phyloP scores from a whole-genome alignment of 2,329 filamentous ascomycete species.

The Fusarium sp. region DNA sequence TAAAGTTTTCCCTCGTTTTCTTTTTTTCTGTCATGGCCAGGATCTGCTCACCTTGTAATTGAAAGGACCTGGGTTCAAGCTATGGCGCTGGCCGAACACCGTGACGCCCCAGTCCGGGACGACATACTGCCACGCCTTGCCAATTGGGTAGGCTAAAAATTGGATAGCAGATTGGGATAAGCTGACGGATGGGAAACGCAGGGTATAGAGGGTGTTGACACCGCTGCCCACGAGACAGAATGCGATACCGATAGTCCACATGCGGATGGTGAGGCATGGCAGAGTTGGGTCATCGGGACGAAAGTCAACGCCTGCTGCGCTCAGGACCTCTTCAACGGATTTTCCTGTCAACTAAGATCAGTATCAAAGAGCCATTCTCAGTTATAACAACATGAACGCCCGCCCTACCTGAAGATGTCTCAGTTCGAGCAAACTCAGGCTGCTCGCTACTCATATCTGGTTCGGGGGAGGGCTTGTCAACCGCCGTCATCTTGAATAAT shows the following conservation, averaged over 20 bases:
- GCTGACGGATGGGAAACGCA: slow-evolving; percentile 51
- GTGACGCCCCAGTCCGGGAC: slow-evolving; percentile 49
- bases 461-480: background rate
- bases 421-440: slow-evolving; percentile 7
- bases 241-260: slow-evolving; percentile 54
- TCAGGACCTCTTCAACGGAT: slow-evolving; percentile 43
- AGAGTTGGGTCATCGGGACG: slow-evolving; percentile 44
- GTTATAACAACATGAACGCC: background rate
- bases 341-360: slow-evolving; percentile 1
- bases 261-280: slow-evolving; percentile 53
- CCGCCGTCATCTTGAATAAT: background rate
- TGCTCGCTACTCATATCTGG: background rate
- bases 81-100: slow-evolving; percentile 40
- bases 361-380: background rate
- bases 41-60: slow-evolving; percentile 46
- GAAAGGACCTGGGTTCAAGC: slow-evolving; percentile 56
- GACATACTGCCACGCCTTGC: slow-evolving; percentile 52
- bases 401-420: slow-evolving; percentile 16
- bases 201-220: slow-evolving; percentile 57
- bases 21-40: background rate
- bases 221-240: slow-evolving; percentile 53
- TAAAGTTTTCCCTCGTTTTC: background rate
- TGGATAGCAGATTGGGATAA: slow-evolving; percentile 54
- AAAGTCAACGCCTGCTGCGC: slow-evolving; percentile 48
- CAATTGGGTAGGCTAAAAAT: slow-evolving; percentile 58